Conservation (phyloP, 139 green algal genomes). For the Chlorokybus atmophyticus region DNA sequence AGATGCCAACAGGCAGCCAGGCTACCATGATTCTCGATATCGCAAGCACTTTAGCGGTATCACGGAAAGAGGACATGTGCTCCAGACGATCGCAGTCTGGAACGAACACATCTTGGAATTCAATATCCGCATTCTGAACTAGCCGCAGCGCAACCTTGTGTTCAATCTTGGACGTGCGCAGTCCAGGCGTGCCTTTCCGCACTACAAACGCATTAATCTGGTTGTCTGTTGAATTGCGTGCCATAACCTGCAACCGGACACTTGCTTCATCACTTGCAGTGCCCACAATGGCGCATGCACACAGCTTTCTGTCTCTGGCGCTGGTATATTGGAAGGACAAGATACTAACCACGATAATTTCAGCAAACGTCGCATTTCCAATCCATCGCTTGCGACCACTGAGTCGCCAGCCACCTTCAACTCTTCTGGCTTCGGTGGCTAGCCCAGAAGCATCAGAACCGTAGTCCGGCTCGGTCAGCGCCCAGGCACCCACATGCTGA, state of each 20-base stretch:
- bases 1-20: slow-evolving; percentile 84
- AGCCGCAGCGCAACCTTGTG: slow-evolving; percentile 71
- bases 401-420: slow-evolving; percentile 63
- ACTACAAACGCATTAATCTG: slow-evolving; percentile 65
- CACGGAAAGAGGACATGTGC: slow-evolving; percentile 61
- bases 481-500: slow-evolving; percentile 58
- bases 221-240: slow-evolving; percentile 19
- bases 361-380: slow-evolving; percentile 81
- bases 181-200: slow-evolving; percentile 67
- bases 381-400: slow-evolving; percentile 92
- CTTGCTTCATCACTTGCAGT: no score
- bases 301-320: no score
- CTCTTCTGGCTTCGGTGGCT: slow-evolving; percentile 53
- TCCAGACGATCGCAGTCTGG: slow-evolving; percentile 68
- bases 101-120: slow-evolving; percentile 65
- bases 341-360: slow-evolving; percentile 67
- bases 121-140: slow-evolving; percentile 89
- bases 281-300: no score
- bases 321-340: no score
- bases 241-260: no score
- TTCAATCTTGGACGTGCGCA: slow-evolving; percentile 68
- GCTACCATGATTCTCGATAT: slow-evolving; percentile 82
- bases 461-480: slow-evolving; percentile 77
- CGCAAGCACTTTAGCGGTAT: slow-evolving; percentile 72
- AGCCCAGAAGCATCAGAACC: slow-evolving; percentile 70